Evolutionary conservation across 257 asterid genomes (phyloP).

Genomic region (Solanum raphanifolium): DNA sequence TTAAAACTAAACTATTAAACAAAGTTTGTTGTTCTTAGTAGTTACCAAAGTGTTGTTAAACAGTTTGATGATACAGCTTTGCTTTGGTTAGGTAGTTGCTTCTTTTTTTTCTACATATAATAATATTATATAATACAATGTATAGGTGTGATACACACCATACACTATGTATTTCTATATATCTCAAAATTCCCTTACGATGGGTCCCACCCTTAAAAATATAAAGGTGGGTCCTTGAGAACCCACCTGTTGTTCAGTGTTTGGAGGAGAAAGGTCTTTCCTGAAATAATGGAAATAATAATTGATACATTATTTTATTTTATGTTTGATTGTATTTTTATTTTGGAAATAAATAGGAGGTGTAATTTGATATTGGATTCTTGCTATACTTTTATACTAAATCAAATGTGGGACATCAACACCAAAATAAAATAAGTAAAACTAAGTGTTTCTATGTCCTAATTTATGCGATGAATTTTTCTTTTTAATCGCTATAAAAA

Average conservation of each 20-base stretch:
- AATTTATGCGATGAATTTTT: not conserved
- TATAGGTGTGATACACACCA: slow-evolving; percentile 2
- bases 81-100: not conserved
- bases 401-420: not conserved
- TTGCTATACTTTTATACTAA: not conserved
- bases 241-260: not conserved
- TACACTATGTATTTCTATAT: not conserved
- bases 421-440: not conserved
- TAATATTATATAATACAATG: not conserved
- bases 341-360: not conserved
- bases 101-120: not conserved
- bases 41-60: not conserved
- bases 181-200: not conserved
- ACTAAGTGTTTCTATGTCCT: not conserved
- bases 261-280: not conserved
- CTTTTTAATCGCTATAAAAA: not conserved
- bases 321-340: not conserved
- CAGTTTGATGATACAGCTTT: slow-evolving; percentile 1
- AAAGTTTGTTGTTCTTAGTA: not conserved
- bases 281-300: not conserved
- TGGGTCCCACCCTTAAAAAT: not conserved
- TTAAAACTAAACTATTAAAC: not conserved
- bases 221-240: not conserved
- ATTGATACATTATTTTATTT: not conserved
- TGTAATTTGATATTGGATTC: not conserved